These are phyloP conservation scores for Bryum argenteum DNA, from an alignment of 225 moss, liverwort and hornwort species.

Conservation along the genomic window DNA sequence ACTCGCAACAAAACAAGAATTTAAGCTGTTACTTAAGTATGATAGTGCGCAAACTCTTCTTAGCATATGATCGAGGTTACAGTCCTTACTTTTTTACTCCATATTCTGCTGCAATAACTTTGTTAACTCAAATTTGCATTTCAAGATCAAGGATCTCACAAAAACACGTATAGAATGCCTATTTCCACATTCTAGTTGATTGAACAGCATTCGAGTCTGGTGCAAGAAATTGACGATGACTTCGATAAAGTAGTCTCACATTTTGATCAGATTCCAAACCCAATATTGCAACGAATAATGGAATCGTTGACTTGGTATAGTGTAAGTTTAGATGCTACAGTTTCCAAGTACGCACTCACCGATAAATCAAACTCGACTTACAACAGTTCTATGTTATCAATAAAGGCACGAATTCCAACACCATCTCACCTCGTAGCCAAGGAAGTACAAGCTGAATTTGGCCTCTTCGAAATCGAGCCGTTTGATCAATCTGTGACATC, in stretches of 20 bases:
- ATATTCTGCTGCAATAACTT: not conserved
- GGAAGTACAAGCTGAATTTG: slow-evolving; percentile 85
- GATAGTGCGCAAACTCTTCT: too few species aligned
- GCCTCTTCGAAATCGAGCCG: slow-evolving; percentile 70
- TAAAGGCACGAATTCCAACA: not conserved
- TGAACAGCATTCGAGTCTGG: too few species aligned
- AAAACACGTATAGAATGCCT: too few species aligned
- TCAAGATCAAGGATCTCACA: not conserved
- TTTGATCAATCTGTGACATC: slow-evolving; percentile 64
- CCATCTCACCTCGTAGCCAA: slow-evolving; percentile 74
- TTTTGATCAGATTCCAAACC: not conserved
- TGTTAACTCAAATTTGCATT: not conserved
- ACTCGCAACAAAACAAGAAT: too few species aligned
- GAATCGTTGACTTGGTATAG: not conserved
- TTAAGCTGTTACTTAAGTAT: not conserved
- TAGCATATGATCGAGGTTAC: too few species aligned
- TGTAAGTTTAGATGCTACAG: not conserved
- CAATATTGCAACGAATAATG: rapidly evolving
- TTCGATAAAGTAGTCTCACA: too few species aligned
- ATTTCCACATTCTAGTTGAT: too few species aligned
- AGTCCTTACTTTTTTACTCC: too few species aligned
- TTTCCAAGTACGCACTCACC: not conserved
- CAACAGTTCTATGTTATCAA: too few species aligned
- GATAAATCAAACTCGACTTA: not conserved
- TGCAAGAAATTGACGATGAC: too few species aligned